Evolutionary conservation across 2,329 filamentous ascomycete genomes (phyloP).

Genomic region (Bipolaris sorokiniana): DNA sequence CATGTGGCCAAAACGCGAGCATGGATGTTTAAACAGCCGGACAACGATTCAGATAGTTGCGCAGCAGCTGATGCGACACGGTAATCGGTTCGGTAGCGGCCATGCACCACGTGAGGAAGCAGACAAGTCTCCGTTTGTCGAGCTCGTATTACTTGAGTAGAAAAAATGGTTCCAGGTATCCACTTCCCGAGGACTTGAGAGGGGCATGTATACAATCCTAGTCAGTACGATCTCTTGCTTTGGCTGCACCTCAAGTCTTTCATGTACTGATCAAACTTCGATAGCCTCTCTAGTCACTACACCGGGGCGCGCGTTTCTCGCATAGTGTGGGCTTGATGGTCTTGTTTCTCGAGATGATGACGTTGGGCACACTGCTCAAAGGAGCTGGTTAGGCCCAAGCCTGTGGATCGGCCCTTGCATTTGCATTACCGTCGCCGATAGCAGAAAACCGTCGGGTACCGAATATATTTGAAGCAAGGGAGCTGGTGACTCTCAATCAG

Average conservation of each 20-base stretch:
- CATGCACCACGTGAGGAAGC: conserved; percentile 41
- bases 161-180: conserved; percentile 23
- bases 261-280: conserved; percentile 16
- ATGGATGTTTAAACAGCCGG: conserved; percentile 35
- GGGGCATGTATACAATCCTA: conserved; percentile 16
- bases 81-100: conserved; percentile 37
- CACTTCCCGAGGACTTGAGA: conserved; percentile 27
- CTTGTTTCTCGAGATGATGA: conserved; percentile 28
- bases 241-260: conserved; percentile 20
- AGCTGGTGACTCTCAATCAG: conserved; percentile 22
- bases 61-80: conserved; percentile 36
- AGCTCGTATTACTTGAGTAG: conserved; percentile 34
- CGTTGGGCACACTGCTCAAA: conserved; percentile 17
- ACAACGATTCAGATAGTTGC: conserved; percentile 30
- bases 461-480: neutral
- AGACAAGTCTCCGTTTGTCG: conserved; percentile 33
- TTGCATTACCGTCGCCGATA: conserved; percentile 30
- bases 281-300: conserved; percentile 5
- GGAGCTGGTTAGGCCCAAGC: conserved; percentile 15
- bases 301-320: conserved; percentile 1
- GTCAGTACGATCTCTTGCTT: conserved; percentile 26
- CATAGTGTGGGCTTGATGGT: conserved; percentile 14
- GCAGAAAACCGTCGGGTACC: conserved; percentile 4
- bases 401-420: conserved; percentile 33
- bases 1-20: conserved; percentile 18